Base-by-base conservation (phyloP, 495 filamentous ascomycete species). In the Trichocladium antarcticum region DNA sequence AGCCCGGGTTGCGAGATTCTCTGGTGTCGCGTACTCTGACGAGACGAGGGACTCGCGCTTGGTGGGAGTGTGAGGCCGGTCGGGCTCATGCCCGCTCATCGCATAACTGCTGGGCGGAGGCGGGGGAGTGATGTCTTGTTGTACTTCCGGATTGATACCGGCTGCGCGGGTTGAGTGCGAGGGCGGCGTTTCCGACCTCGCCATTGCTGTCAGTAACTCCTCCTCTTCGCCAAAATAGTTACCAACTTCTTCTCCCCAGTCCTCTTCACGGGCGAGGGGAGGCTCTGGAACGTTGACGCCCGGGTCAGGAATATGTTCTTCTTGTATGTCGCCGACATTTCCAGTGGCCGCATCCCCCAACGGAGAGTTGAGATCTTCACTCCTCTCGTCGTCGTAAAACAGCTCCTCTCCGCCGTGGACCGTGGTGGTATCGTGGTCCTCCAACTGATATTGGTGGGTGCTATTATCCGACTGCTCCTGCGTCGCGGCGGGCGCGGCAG, bases 321-420 rank as follows among this genome's bases (percentile, higher is more conserved):
- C 31, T n/a, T n/a, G n/a, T n/a, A n/a, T n/a, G n/a, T n/a, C 41
- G 14, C 15, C 17, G 10, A 37, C 21, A 2, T 43, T 4, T 15
- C 47, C 35, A 5, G 17, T 34, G 1, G 40, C 35, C 2, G 36
- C 7, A 1, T 48, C 21, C n/a, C 42, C 32, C 12, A 27, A 1
- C 2, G 14, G 9, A 17, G 16, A 10, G 24, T 10, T 21, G 1
- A 28, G 21, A 6, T 24, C 44, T 22, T 53, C 53, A 19, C 54
- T 55, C 11, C 47, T 37, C 15, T 53, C 51, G 10, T 59, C 57
- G 29, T 60, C 47, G 15, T 61, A 54, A 37, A 64, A 61, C 12
- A 57, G 42, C 9, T 50, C 45, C 19, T 57, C 56, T 5, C 57
- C 38, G 3, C 57, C 62, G 10, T 59, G 44, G n/a, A 60, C 59